Conservation (phyloP, 2,329 filamentous ascomycete species). For the Ophiosphaerella narmari region DNA sequence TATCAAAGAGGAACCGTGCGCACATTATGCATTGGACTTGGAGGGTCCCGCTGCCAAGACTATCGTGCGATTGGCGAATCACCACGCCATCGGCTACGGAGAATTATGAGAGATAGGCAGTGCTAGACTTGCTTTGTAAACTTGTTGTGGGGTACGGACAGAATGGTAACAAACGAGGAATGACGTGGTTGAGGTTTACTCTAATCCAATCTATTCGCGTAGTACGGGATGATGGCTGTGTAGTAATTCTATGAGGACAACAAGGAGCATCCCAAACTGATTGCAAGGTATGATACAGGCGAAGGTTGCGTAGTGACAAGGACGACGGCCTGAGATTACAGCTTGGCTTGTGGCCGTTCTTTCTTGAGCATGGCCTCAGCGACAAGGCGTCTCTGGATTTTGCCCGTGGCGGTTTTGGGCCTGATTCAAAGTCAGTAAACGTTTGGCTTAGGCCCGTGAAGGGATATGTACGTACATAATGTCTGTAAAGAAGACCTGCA, state of each 20-base stretch:
- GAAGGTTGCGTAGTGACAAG: constrained; percentile 8
- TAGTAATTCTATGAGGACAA: constrained; percentile 7
- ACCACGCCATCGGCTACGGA: constrained; percentile 7
- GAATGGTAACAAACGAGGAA: constrained; percentile 2
- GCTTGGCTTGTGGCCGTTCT: constrained; percentile 59
- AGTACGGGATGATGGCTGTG: constrained; percentile 5
- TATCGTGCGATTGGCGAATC: constrained; percentile 11
- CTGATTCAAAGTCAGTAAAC: constrained; percentile 3
- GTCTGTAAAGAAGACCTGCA: constrained; percentile 76
- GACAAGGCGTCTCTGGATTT: constrained; percentile 85
- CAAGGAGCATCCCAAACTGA: constrained; percentile 2
- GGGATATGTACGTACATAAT: constrained; percentile 59
- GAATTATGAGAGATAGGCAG: constrained; percentile 2
- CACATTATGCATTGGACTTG: constrained; percentile 1
- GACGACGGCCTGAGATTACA: constrained; percentile 44
- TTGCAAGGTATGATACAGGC: constrained; percentile 7
- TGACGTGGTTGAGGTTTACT: constrained; percentile 7
- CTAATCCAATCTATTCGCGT: constrained; percentile 12
- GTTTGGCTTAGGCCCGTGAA: not conserved
- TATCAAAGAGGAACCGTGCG: constrained; percentile 2
- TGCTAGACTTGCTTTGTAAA: not conserved
- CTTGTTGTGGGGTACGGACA: constrained; percentile 1
- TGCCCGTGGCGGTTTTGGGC: constrained; percentile 89
- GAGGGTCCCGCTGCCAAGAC: not conserved
- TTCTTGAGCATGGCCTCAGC: constrained; percentile 82